phyloP scores from a whole-genome alignment of 2,329 filamentous ascomycete genomes.

The Didymella pinodella region DNA sequence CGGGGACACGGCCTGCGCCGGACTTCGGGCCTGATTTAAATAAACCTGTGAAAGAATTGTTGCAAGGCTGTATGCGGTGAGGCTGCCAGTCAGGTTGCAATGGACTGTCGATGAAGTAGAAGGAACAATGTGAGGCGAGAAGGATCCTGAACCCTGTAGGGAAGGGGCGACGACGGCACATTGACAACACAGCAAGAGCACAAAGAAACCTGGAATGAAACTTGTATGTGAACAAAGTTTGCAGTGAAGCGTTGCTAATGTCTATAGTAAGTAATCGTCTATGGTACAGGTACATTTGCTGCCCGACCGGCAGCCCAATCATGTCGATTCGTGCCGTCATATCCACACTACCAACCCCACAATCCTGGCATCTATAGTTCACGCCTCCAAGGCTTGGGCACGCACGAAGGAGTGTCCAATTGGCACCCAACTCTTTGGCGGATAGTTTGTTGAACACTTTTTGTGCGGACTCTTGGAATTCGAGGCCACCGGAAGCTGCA shows the following conservation, averaged over 20 bases:
- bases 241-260: slow-evolving; percentile 27
- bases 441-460: slow-evolving; percentile 18
- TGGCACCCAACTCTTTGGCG: slow-evolving; percentile 33
- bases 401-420: slow-evolving; percentile 18
- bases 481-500: slow-evolving; percentile 27
- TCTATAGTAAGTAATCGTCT: slow-evolving; percentile 31
- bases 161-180: slow-evolving; percentile 12
- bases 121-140: slow-evolving; percentile 17
- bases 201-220: background rate
- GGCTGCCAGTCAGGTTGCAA: slow-evolving; percentile 10
- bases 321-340: slow-evolving; percentile 20
- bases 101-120: background rate
- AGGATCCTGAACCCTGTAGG: slow-evolving; percentile 19
- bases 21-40: background rate
- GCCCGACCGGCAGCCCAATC: slow-evolving; percentile 34
- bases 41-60: background rate
- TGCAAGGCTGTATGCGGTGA: slow-evolving; percentile 6
- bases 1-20: slow-evolving; percentile 1
- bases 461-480: slow-evolving; percentile 8
- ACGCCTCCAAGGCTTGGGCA: slow-evolving; percentile 28
- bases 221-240: slow-evolving; percentile 4
- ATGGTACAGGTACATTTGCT: slow-evolving; percentile 36
- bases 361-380: slow-evolving; percentile 34
- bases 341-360: slow-evolving; percentile 23
- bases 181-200: background rate